Percentiles rank a stretch among this genome's conserved stretches.
Evolutionary conservation across 441 rosid genomes (phyloP).

Genomic region (Euphorbia schlechtendalii): DNA sequence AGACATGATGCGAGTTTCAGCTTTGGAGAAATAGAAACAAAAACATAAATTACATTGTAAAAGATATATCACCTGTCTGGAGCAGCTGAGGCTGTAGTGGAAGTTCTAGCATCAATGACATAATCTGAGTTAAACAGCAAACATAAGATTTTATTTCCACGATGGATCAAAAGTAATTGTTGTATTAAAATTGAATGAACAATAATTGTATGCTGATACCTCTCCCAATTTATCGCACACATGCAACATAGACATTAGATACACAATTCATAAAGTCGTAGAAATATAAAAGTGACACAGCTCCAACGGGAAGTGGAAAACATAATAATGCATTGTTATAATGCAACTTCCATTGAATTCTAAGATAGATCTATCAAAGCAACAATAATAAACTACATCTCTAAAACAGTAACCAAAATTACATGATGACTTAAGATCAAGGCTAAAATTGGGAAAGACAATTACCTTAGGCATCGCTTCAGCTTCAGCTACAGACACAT

Average conservation of each 20-base stretch:
- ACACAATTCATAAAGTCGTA: neutral
- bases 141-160: neutral
- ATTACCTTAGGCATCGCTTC: conserved; percentile 94
- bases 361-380: neutral
- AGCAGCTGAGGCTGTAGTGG: conserved; percentile 90
- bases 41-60: conserved; percentile 1
- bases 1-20: conserved; percentile 10
- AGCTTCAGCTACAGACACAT: conserved; percentile 72
- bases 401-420: neutral
- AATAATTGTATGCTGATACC: neutral
- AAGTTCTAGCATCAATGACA: conserved; percentile 38
- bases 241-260: neutral
- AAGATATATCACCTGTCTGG: conserved; percentile 69
- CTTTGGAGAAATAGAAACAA: neutral
- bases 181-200: neutral
- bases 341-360: neutral
- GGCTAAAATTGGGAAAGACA: conserved; percentile 1
- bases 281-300: neutral
- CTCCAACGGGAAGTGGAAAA: neutral
- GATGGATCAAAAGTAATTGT: neutral
- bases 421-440: neutral
- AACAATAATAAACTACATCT: neutral
- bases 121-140: conserved; percentile 16
- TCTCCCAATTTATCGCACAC: neutral
- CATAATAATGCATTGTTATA: neutral